Base-by-base conservation (phyloP, 1,284 basidiomycete species). In the Naganishia liquefaciens region DNA sequence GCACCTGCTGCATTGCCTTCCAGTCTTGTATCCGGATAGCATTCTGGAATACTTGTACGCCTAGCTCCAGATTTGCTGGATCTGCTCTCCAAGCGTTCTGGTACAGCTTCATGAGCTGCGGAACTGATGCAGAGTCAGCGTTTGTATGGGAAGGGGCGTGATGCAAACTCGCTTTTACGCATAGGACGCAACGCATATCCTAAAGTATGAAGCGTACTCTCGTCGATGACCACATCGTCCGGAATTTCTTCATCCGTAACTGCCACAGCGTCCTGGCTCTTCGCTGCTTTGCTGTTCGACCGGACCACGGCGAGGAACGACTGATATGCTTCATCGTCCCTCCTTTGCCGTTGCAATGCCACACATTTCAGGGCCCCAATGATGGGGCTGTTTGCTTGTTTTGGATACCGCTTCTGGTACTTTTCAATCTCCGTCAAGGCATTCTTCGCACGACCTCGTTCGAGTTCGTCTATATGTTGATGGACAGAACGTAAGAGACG, bases 301-400 rank as follows among this genome's bases (percentile, higher is more conserved):
- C 49, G 44, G 28, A 63, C 49, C 50, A 65, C 52, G 9, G 39
- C 39, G 21, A 57, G 30, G 40, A 57, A 65, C 11, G 49, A 44
- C 28, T 58, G 42, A 25, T 57, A 65, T 4, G 63, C 63, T 39
- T 65, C 63, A 10, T 65, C 54, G 5, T 51, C 54, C 46, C 28
- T 52, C 33, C 54, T 33, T 33, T 58, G 55, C 21, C 63, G 54
- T 37, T 65, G 63, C 5, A 58, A 28, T 2, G 55, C 49, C 5
- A 65, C 46, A 42, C 63, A 65, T 53, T 58, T 58, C 2, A 65
- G 54, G 13, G 63, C 63, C n/a, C 54, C 49, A 39, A 64, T 51
- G 37, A 50, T 50, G 54, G 63, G 55, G 6, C 39, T 42, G 44
- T 51, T 44, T 33, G 63, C 46, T 37, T 60, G 49, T 25, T 58